Percentiles rank a stretch among this genome's conserved stretches.
Evolutionary conservation across 2,329 filamentous ascomycete genomes (phyloP).

Genomic region (Ceratocystis colombiana): DNA sequence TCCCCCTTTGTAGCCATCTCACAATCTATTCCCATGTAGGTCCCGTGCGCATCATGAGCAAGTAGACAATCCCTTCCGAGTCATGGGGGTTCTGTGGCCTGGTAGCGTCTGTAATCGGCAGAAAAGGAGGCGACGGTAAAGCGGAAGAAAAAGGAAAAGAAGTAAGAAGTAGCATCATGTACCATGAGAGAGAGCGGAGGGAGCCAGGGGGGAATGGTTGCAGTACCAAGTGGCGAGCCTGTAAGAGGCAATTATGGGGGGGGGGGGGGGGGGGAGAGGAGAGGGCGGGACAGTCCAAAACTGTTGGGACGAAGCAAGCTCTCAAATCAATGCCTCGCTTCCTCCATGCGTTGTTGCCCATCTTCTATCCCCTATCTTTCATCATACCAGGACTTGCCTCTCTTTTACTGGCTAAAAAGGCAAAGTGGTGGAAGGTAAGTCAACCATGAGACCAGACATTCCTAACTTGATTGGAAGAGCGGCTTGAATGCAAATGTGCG

Average conservation of each 20-base stretch:
- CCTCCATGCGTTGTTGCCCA: neutral
- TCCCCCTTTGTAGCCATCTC: neutral
- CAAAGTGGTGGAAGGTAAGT: neutral
- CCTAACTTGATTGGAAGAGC: neutral
- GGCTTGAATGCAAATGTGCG: neutral
- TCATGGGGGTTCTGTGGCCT: neutral
- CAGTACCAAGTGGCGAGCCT: neutral
- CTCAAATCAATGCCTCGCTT: neutral
- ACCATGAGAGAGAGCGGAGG: neutral
- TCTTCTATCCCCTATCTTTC: neutral
- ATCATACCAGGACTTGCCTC: neutral
- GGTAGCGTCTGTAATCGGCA: neutral
- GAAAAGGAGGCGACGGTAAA: neutral
- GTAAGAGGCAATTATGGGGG: neutral
- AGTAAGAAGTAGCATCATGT: neutral
- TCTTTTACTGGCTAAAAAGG: neutral
- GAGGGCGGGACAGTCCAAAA: neutral
- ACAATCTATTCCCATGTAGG: neutral
- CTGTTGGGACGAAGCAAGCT: neutral
- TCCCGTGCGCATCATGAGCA: neutral
- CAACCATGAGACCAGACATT: neutral
- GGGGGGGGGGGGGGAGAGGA: neutral
- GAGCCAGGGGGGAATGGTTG: neutral
- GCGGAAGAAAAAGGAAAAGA: neutral
- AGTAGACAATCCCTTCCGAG: constrained; percentile 11